Conservation (phyloP, 2,329 filamentous ascomycete species). For the Fusarium piperis region DNA sequence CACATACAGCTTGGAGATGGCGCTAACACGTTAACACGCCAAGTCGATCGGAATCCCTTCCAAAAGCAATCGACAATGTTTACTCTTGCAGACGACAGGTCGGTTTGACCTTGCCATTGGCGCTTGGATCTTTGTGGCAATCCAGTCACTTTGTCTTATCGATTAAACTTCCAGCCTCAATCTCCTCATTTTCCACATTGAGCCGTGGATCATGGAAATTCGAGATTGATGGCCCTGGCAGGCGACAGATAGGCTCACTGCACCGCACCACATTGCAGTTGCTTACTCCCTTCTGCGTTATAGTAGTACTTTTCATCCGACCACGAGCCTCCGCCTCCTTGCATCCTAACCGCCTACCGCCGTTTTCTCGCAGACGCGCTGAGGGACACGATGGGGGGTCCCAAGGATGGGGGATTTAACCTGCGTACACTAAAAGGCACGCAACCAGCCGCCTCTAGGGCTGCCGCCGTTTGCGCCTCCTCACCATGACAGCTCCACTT, state of each 20-base stretch:
- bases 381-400: constrained; percentile 13
- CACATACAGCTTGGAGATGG: not conserved
- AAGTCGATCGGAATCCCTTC: constrained; percentile 4
- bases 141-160: constrained; percentile 13
- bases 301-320: not conserved
- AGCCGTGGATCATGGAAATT: not conserved
- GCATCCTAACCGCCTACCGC: constrained; percentile 10
- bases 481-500: constrained; percentile 41
- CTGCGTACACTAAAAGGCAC: constrained; percentile 27
- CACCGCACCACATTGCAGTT: not conserved
- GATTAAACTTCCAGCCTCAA: constrained; percentile 32
- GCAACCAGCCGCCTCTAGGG: constrained; percentile 32
- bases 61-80: constrained; percentile 8
- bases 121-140: constrained; percentile 14
- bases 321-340: constrained; percentile 8
- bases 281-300: not conserved
- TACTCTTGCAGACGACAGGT: constrained; percentile 5
- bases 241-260: not conserved
- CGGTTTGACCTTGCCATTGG: constrained; percentile 12
- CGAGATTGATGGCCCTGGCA: not conserved
- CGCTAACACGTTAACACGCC: not conserved
- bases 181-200: constrained; percentile 10
- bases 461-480: constrained; percentile 43
- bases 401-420: constrained; percentile 14
- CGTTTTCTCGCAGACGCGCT: constrained; percentile 18